A percentile compares a stretch with the other conserved stretches of the same genome.
phyloP scores from a whole-genome alignment of 176 grass and related monocot species.

The Neostapfia colusana region DNA sequence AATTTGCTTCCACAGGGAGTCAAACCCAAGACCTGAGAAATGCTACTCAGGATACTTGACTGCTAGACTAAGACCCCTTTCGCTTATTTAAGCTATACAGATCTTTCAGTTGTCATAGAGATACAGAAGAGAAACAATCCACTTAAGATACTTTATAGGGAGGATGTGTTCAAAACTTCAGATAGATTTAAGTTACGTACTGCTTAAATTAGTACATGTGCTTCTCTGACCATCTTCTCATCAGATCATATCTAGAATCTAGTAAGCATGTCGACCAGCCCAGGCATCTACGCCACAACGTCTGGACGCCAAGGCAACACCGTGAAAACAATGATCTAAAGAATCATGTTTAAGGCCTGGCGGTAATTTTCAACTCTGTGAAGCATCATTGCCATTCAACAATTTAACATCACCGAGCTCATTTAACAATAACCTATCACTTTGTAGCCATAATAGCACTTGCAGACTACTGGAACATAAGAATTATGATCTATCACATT shows the following conservation, averaged over 20 bases:
- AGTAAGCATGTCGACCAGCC: not conserved
- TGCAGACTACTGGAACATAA: not conserved
- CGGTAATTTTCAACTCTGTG: not conserved
- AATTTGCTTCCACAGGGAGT: too few species aligned
- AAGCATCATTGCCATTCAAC: not conserved
- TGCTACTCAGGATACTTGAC: too few species aligned
- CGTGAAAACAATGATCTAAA: too few species aligned
- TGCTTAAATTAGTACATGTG: not conserved
- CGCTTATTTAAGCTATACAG: not conserved
- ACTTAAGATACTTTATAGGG: not conserved
- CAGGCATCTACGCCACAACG: too few species aligned
- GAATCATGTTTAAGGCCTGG: not conserved
- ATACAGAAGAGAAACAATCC: conserved; percentile 2
- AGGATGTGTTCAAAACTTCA: not conserved
- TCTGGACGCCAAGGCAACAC: too few species aligned
- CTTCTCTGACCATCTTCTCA: not conserved
- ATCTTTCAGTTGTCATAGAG: not conserved
- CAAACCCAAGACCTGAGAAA: too few species aligned
- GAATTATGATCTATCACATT: not conserved
- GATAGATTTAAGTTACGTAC: not conserved
- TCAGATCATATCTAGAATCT: not conserved
- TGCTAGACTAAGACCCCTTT: too few species aligned
- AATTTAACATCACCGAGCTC: not conserved
- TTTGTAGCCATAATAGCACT: not conserved
- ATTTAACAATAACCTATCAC: not conserved